Evolutionary conservation across 176 grass and related monocot genomes (phyloP).

Genomic region (Oryza rufipogon): DNA sequence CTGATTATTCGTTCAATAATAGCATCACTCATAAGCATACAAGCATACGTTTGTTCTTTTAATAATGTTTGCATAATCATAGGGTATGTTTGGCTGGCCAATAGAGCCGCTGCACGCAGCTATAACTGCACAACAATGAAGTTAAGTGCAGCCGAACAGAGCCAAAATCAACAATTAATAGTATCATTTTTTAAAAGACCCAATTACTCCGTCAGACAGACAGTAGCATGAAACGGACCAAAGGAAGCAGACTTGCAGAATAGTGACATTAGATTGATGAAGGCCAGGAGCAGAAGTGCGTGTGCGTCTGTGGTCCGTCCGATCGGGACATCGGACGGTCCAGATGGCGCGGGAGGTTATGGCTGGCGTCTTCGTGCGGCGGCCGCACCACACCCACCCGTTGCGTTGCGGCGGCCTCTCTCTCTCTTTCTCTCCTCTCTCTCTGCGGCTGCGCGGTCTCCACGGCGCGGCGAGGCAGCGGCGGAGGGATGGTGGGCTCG

Average conservation of each 20-base stretch:
- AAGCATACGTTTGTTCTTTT: neutral
- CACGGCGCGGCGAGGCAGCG: conserved; percentile 3
- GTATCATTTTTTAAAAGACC: too few species aligned
- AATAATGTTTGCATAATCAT: neutral
- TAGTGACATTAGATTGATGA: neutral
- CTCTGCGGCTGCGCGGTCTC: neutral
- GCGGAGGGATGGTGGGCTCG: conserved; percentile 44
- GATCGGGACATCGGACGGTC: neutral
- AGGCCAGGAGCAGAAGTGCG: neutral
- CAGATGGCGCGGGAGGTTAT: neutral
- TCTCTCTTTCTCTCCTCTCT: neutral
- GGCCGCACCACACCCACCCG: neutral
- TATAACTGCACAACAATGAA: too few species aligned
- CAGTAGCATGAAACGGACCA: neutral
- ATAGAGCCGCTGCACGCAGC: too few species aligned
- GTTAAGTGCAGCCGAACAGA: too few species aligned
- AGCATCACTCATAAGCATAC: neutral
- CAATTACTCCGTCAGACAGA: too few species aligned
- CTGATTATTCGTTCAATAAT: neutral
- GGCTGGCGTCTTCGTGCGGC: neutral
- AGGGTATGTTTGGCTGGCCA: too few species aligned
- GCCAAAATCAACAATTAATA: too few species aligned
- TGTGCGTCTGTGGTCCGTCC: neutral
- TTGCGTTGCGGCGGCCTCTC: neutral
- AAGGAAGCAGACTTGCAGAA: too few species aligned